phyloP scores from a whole-genome alignment of 495 filamentous ascomycete genomes.

The Cenococcum geophilum region DNA sequence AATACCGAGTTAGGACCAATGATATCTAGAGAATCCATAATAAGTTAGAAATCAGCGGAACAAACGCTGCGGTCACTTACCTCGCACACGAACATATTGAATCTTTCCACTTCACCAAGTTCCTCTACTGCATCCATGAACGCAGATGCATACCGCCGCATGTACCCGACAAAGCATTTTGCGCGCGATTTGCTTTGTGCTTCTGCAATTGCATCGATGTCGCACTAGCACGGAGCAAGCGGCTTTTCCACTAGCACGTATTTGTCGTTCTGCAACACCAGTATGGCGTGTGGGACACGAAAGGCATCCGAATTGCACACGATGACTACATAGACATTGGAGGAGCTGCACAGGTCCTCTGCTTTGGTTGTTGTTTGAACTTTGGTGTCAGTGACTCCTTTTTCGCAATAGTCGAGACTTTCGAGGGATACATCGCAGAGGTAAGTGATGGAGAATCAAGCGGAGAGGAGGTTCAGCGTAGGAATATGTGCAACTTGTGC shows the following conservation, averaged over 20 bases:
- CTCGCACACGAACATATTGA: constrained; percentile 48
- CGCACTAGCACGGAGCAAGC: constrained; percentile 42
- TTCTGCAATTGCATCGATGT: constrained; percentile 41
- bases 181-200: constrained; percentile 39
- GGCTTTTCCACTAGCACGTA: constrained; percentile 53
- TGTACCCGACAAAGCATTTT: constrained; percentile 51
- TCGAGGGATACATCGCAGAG: constrained; percentile 43
- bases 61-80: constrained; percentile 15
- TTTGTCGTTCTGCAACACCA: constrained; percentile 48
- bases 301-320: constrained; percentile 48
- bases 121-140: constrained; percentile 48
- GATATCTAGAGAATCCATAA: constrained; percentile 32
- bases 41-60: background rate
- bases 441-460: constrained; percentile 39
- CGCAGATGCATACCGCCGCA: constrained; percentile 49
- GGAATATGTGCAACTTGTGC: constrained; percentile 50
- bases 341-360: constrained; percentile 33
- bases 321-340: constrained; percentile 47
- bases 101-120: constrained; percentile 44
- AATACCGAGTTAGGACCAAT: constrained; percentile 46
- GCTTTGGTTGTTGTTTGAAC: constrained; percentile 32
- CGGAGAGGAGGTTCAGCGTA: constrained; percentile 40
- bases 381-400: constrained; percentile 3
- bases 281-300: constrained; percentile 46
- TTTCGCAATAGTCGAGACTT: constrained; percentile 33